Evolutionary conservation across 2,329 filamentous ascomycete species (phyloP).

Genomic region (Elsinoe necatrix): DNA sequence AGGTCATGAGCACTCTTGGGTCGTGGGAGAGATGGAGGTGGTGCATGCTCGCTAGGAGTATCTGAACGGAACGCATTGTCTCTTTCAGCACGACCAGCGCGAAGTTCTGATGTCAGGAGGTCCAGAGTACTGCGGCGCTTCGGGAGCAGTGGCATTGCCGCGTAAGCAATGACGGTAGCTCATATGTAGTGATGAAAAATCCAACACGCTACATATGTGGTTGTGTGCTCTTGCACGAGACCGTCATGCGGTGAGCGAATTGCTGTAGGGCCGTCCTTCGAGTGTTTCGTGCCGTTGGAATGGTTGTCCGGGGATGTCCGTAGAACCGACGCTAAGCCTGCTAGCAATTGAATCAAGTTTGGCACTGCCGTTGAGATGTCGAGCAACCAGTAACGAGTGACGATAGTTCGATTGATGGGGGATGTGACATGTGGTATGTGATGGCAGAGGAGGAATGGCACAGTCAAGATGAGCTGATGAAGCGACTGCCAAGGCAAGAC

Average conservation of each 20-base stretch:
- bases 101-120: conserved; percentile 22
- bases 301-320: conserved; percentile 14
- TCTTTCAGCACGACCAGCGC: conserved; percentile 13
- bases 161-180: conserved; percentile 9
- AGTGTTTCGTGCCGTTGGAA: conserved; percentile 12
- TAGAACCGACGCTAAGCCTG: conserved; percentile 2
- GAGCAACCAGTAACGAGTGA: conserved; percentile 1
- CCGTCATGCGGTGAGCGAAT: not conserved
- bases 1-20: conserved; percentile 15
- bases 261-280: not conserved
- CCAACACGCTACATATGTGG: not conserved
- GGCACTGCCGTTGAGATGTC: not conserved
- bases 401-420: conserved; percentile 4
- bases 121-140: conserved; percentile 39
- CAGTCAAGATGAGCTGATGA: not conserved
- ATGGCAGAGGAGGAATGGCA: conserved; percentile 8
- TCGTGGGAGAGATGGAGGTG: conserved; percentile 5
- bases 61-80: conserved; percentile 3
- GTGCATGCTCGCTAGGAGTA: conserved; percentile 14
- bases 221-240: not conserved
- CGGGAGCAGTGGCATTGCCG: conserved; percentile 29
- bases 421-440: not conserved
- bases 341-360: not conserved
- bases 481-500: not conserved
- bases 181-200: conserved; percentile 12